Evolutionary conservation across 2,329 filamentous ascomycete genomes (phyloP).

Genomic region (Cladosporium oxysporum): DNA sequence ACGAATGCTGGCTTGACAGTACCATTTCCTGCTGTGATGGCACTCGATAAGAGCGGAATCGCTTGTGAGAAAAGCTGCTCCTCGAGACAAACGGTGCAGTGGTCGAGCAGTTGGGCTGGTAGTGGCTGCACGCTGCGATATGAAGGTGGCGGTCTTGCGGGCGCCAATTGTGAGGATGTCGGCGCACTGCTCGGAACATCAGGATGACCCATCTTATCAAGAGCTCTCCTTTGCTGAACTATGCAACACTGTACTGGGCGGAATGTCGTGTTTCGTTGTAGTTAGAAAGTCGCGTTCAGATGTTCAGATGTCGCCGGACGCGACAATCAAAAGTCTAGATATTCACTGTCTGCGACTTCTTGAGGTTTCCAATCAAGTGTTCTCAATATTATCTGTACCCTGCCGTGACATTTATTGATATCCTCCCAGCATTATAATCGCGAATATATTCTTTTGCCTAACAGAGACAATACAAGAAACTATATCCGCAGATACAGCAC

Average conservation of each 20-base stretch:
- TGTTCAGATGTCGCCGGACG: not conserved
- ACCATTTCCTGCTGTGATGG: slow-evolving; percentile 58
- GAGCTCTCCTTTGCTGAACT: not conserved
- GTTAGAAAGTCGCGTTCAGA: not conserved
- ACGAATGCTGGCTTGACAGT: slow-evolving; percentile 56
- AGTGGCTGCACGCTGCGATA: slow-evolving; percentile 40
- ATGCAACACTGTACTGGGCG: not conserved
- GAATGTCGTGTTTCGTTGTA: not conserved
- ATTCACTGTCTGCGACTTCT: not conserved
- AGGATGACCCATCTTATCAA: not conserved
- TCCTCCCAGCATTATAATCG: too few relatives aligned
- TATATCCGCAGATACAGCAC: too few relatives aligned
- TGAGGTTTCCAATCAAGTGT: not conserved
- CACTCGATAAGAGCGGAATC: slow-evolving; percentile 60
- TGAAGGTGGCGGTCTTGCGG: not conserved
- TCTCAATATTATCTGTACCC: too few relatives aligned
- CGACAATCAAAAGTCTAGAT: not conserved
- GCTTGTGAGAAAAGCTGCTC: slow-evolving; percentile 61
- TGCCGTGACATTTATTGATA: too few relatives aligned
- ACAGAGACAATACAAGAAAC: too few relatives aligned
- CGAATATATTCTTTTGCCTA: too few relatives aligned
- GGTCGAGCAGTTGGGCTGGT: slow-evolving; percentile 64
- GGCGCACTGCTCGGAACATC: slow-evolving; percentile 10
- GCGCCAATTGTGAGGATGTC: not conserved
- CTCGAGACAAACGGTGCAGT: slow-evolving; percentile 72